Base-by-base conservation (phyloP, 2,329 filamentous ascomycete species). In the Diplocarpon mali region DNA sequence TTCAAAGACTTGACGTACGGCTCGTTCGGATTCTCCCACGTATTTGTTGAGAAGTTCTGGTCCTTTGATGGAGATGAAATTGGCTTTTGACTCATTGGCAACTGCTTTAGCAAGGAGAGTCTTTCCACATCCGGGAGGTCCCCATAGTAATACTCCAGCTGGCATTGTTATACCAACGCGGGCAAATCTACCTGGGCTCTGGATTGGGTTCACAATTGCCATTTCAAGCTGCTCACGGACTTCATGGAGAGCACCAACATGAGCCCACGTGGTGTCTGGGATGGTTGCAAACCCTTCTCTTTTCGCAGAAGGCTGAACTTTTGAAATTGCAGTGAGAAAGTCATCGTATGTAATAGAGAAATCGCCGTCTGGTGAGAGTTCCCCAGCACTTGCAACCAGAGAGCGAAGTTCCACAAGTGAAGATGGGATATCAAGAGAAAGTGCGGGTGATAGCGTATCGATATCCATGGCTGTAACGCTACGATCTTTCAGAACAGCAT, bases 41-140 rank as follows among this genome's bases (percentile, higher is more conserved):
- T 90, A 98, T 65, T 96, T 98, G 70, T 96, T 96, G 37, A 98
- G 75, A 9, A 98, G 71, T 62, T 98, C 92, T 0, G 92, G 92
- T 0, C 92, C 92, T 65, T 95, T 95, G 65, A 98, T 87, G 42
- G 87, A 88, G 65, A 98, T 98, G 69, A 98, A 98, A 65, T 95
- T 96, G 38, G 92, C 92, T 62, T 90, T 87, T 7, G 85, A 89
- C 62, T 95, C 88, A 63, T 94, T 94, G 44, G 92, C 92, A 4
- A 95, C 88, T 3, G 92, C 92, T 66, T 96, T 95, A 14, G 92
- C 92, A 1, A 98, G 78, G 1, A 98, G 75, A 0, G 92, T 98
- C 64, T 98, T 98, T 57, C 92, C 92, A 63, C 92, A 98, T 6
- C 92, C 92, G 0, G 92, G 92, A 1, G 92, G 92, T 0, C 92